Percentiles rank a stretch among this genome's conserved stretches.
Evolutionary conservation across 768 basidiomycete genomes (phyloP).

Genomic region (Tubosaeta brunneosetosa): DNA sequence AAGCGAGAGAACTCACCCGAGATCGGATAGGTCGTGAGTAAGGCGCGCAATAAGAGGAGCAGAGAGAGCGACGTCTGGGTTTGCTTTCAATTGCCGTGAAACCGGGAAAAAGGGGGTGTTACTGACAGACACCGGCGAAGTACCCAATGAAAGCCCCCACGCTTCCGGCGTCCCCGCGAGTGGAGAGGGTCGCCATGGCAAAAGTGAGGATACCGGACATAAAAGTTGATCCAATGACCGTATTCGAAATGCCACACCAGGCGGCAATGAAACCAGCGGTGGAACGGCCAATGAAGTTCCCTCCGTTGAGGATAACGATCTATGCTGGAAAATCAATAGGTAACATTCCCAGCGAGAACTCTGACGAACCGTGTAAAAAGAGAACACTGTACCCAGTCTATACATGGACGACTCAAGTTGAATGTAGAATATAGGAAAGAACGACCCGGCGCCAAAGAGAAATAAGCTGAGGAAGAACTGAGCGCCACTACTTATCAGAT

Average conservation of each 20-base stretch:
- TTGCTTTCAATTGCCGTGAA: background rate
- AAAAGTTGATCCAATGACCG: conserved; percentile 36
- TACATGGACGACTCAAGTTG: conserved; percentile 52
- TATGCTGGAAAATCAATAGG: conserved; percentile 8
- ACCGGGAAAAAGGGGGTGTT: background rate
- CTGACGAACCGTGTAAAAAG: conserved; percentile 50
- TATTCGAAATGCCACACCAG: conserved; percentile 41
- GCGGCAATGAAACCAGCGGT: conserved; percentile 34
- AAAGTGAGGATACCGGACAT: conserved; percentile 38
- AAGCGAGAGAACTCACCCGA: conserved; percentile 33
- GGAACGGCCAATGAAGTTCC: conserved; percentile 35
- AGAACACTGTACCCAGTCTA: conserved; percentile 40
- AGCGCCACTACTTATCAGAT: background rate
- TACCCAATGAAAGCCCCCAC: conserved; percentile 45
- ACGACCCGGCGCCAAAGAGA: conserved; percentile 30
- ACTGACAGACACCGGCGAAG: conserved; percentile 43
- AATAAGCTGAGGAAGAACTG: conserved; percentile 8
- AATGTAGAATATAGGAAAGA: conserved; percentile 52
- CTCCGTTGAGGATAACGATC: conserved; percentile 37
- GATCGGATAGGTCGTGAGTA: conserved; percentile 43
- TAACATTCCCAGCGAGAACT: background rate
- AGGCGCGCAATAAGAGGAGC: conserved; percentile 42
- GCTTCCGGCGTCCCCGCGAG: conserved; percentile 33
- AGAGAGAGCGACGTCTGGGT: conserved; percentile 35
- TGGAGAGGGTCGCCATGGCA: conserved; percentile 37